phyloP scores from a whole-genome alignment of 257 asterid species.

The Echites panduratus region DNA sequence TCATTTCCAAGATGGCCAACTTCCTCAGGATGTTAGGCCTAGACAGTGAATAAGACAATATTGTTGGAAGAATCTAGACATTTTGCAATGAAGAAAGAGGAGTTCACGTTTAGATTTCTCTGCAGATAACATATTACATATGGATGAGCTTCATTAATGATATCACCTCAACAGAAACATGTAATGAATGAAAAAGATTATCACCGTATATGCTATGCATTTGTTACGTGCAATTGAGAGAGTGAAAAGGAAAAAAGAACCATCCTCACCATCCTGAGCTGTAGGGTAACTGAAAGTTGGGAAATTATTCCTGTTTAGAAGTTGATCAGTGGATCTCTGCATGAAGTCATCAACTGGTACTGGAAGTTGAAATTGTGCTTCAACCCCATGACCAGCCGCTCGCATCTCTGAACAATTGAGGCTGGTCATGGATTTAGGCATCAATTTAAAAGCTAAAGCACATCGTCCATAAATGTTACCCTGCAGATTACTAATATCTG shows the following conservation, averaged over 20 bases:
- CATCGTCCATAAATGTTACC: constrained; percentile 70
- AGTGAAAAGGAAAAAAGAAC: constrained; percentile 19
- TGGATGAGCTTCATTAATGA: neutral
- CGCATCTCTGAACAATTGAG: constrained; percentile 90
- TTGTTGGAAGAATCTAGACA: neutral
- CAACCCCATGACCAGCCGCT: constrained; percentile 97
- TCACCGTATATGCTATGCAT: neutral
- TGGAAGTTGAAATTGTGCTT: constrained; percentile 90
- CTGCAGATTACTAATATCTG: constrained; percentile 51
- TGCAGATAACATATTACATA: neutral
- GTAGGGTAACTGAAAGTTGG: constrained; percentile 56
- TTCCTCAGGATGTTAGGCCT: neutral
- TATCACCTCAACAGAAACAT: neutral
- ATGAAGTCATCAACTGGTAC: constrained; percentile 91
- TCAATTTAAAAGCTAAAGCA: constrained; percentile 76
- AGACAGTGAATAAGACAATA: neutral
- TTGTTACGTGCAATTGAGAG: neutral
- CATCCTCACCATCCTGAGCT: constrained; percentile 68
- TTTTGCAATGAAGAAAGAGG: neutral
- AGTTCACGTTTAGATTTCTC: neutral
- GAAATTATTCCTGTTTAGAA: constrained; percentile 56
- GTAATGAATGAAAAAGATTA: neutral
- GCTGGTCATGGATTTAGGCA: constrained; percentile 92
- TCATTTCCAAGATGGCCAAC: neutral
- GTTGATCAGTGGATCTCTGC: constrained; percentile 88